These are phyloP conservation scores for Wakefieldia striispora DNA, from an alignment of 768 basidiomycete species.

Conservation along the genomic window DNA sequence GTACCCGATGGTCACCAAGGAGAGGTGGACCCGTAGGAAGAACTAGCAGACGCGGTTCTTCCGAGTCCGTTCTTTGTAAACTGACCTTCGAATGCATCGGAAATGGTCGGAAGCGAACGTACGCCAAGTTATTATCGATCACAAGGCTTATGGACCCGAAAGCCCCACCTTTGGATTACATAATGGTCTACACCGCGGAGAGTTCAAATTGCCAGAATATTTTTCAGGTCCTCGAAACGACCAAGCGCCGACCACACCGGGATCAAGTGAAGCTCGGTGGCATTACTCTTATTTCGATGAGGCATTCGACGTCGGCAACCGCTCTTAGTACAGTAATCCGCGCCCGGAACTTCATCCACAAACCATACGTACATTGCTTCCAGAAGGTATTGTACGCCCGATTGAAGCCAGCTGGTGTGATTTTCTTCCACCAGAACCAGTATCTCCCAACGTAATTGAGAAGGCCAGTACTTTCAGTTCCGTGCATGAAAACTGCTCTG, in stretches of 20 bases:
- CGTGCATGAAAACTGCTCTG: no score
- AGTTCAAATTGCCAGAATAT: neutral
- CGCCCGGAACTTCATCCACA: neutral
- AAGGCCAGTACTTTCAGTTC: neutral
- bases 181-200: conserved; percentile 1
- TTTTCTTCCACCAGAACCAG: conserved; percentile 3
- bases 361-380: conserved; percentile 4
- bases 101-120: conserved; percentile 8
- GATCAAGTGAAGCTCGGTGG: neutral
- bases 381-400: conserved; percentile 7
- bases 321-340: neutral
- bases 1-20: conserved; percentile 3
- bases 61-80: conserved; percentile 24
- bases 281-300: neutral
- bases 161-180: neutral
- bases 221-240: neutral
- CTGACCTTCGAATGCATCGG: conserved; percentile 14
- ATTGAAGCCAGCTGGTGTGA: conserved; percentile 13
- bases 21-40: conserved; percentile 5
- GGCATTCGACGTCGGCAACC: neutral
- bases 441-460: conserved; percentile 1
- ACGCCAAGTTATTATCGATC: conserved; percentile 13
- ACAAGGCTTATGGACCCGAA: no score
- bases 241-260: conserved; percentile 2
- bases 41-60: conserved; percentile 9